A percentile compares a stretch with the other conserved stretches of the same genome.
Evolutionary conservation across 192 early-diverging fungal species (phyloP).

Genomic region (Coemansia brasiliensis): DNA sequence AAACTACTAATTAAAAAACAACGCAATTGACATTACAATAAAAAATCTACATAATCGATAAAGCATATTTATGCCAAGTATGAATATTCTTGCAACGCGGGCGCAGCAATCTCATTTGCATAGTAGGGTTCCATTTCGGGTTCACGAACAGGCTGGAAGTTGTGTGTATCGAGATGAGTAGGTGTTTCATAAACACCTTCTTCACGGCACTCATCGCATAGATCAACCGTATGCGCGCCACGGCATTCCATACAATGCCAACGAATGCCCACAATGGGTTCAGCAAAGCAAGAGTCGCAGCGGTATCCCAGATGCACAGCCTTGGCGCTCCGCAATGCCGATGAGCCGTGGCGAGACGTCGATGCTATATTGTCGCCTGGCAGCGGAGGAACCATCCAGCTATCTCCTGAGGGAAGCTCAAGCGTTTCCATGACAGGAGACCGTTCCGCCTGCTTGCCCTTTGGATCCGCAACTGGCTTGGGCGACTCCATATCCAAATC

Average conservation of each 20-base stretch:
- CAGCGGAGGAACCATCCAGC: not conserved
- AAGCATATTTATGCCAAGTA: conserved; percentile 30
- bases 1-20: not conserved
- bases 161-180: conserved; percentile 29
- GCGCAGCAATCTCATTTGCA: conserved; percentile 45
- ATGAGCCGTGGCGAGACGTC: conserved; percentile 10
- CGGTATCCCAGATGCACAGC: conserved; percentile 46
- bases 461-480: conserved; percentile 24
- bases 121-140: conserved; percentile 56
- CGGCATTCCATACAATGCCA: conserved; percentile 69
- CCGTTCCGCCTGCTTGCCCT: conserved; percentile 49
- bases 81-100: conserved; percentile 48
- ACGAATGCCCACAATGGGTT: conserved; percentile 70
- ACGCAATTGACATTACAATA: not conserved
- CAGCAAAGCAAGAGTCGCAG: conserved; percentile 70
- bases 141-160: conserved; percentile 30
- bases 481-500: conserved; percentile 15
- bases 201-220: conserved; percentile 67
- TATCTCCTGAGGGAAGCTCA: not conserved
- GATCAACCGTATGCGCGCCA: conserved; percentile 62
- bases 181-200: conserved; percentile 56
- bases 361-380: conserved; percentile 2
- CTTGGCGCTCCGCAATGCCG: conserved; percentile 32
- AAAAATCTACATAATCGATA: not conserved
- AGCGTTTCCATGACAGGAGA: conserved; percentile 4